A percentile compares a stretch with the other conserved stretches of the same genome.
phyloP scores from a whole-genome alignment of 768 basidiomycete species.

The Serendipita sp. region DNA sequence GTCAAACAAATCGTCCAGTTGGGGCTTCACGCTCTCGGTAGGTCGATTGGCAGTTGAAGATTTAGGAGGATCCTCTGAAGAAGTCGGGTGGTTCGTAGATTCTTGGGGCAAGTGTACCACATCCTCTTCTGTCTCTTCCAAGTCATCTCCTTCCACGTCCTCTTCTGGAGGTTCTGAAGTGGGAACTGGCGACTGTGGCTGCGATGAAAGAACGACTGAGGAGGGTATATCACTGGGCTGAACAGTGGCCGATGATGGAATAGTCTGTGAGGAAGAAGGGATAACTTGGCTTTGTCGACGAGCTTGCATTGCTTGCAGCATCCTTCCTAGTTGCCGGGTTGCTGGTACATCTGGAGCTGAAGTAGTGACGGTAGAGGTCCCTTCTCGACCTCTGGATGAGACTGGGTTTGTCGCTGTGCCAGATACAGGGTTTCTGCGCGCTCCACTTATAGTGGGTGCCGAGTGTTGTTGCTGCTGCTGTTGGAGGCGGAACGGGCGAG shows the following conservation, averaged over 20 bases:
- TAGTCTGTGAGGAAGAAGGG: constrained; percentile 23
- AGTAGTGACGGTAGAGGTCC: constrained; percentile 31
- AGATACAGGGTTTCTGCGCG: background rate
- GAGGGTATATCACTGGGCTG: constrained; percentile 12
- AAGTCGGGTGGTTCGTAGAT: background rate
- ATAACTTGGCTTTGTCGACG: constrained; percentile 14
- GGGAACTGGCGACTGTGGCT: background rate
- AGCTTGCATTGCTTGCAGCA: constrained; percentile 1
- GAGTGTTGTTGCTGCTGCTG: constrained; percentile 23
- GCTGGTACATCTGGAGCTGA: constrained; percentile 9
- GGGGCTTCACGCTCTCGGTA: background rate
- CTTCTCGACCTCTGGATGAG: background rate
- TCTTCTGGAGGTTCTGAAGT: constrained; percentile 1
- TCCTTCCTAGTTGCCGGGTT: constrained; percentile 7
- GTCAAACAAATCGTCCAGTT: background rate
- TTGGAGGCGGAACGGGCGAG: constrained; percentile 53
- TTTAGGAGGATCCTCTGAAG: constrained; percentile 20
- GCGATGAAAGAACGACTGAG: constrained; percentile 6
- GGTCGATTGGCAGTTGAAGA: constrained; percentile 28
- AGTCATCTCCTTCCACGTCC: background rate
- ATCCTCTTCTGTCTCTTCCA: constrained; percentile 24
- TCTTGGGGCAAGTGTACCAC: background rate
- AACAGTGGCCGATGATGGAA: constrained; percentile 10
- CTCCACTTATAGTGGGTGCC: background rate
- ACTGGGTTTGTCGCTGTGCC: constrained; percentile 23